phyloP scores from a whole-genome alignment of 169 alveolate genomes.

The Plasmodium coatneyi region DNA sequence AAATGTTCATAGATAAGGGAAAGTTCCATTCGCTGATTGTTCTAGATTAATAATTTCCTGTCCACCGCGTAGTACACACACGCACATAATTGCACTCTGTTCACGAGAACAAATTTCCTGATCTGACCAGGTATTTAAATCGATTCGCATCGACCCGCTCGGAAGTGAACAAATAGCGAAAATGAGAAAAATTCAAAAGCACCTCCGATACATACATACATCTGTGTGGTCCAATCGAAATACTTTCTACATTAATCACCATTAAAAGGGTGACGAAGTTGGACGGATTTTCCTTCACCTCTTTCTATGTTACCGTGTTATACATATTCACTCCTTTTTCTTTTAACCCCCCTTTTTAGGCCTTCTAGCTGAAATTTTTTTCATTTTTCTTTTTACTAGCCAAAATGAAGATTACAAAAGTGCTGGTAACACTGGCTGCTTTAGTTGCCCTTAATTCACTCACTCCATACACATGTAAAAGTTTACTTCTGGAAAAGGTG shows the following conservation, averaged over 20 bases:
- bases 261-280: not conserved
- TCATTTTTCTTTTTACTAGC: not conserved
- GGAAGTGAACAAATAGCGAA: not conserved
- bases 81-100: not conserved
- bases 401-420: conserved; percentile 25
- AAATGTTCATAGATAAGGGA: not conserved
- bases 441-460: not conserved
- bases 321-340: not conserved
- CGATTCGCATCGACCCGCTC: not conserved
- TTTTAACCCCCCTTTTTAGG: not conserved
- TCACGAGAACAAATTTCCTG: not conserved
- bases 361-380: not conserved
- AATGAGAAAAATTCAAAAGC: not conserved
- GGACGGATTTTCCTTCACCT: not conserved
- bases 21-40: not conserved
- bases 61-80: not conserved
- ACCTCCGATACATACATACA: not conserved
- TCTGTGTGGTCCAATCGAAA: not conserved
- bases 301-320: not conserved
- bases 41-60: not conserved
- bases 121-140: not conserved
- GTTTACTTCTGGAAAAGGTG: not conserved
- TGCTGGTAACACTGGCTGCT: not conserved
- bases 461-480: conserved; percentile 22
- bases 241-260: not conserved